Base-by-base conservation (phyloP, 768 basidiomycete species). In the Amanita rubescens region DNA sequence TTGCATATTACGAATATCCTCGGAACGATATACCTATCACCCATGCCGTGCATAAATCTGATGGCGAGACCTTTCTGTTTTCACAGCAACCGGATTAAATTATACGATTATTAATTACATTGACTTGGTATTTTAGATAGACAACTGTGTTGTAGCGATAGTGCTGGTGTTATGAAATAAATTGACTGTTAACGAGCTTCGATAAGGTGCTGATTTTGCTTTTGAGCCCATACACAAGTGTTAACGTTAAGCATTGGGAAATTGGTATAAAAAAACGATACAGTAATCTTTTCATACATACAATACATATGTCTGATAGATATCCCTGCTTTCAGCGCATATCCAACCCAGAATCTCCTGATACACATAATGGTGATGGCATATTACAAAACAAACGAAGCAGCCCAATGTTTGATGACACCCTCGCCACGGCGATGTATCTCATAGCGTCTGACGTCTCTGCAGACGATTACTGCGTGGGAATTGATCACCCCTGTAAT, bases 361-460 rank as follows among this genome's bases (percentile, higher is more conserved):
- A 48, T 17, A 7, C 0, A 8, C 14, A 37, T 49, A n/a, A 27
- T 35, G 14, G 19, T 24, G 10, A 43, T 20, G 15, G 19, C 5
- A 30, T 35, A 7, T 35, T 45, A 73, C 48, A 73, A 49, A 57
- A 66, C 58, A 27, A 89, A 83, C 20, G 77, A 71, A 54, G 79
- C 75, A 8, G 84, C 85, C 84, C 86, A 87, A 64, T 90, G 85
- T 55, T 77, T 74, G 32, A 92, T 47, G 3, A 90, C 76, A 33
- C 80, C 79, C 62, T 82, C 80, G 15, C 90, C 90, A 35, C 68
- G 63, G 34, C 73, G 67, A 59, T 90, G 85, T 11, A 66, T 57
- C 57, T 76, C 69, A 62, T 86, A 87, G 30, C 72, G 69, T 61
- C 81, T 73, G 51, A 81, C 65, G 57, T 90, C 87, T 41, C 90